A percentile compares a stretch with the other conserved stretches of the same genome.
phyloP scores from a whole-genome alignment of 495 filamentous ascomycete species.

The Tuber indicum region DNA sequence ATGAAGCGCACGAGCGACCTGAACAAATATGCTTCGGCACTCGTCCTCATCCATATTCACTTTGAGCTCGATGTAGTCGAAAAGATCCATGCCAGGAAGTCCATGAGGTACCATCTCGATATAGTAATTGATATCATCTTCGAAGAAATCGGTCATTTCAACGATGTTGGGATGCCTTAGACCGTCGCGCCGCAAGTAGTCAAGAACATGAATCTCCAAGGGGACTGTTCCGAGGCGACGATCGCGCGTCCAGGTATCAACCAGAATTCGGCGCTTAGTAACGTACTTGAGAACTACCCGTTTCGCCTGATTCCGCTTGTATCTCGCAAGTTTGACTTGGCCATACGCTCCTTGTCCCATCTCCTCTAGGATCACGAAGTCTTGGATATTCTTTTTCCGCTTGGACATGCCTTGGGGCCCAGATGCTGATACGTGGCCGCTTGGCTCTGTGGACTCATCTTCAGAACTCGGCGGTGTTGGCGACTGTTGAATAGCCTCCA shows the following conservation, averaged over 20 bases:
- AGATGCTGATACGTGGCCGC: conserved; percentile 10
- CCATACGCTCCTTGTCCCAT: conserved; percentile 99
- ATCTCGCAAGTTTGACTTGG: conserved; percentile 90
- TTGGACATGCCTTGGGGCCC: conserved; percentile 30
- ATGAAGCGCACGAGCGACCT: conserved; percentile 81
- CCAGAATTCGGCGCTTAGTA: conserved; percentile 91
- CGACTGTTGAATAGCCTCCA: conserved; percentile 39
- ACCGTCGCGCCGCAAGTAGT: conserved; percentile 83
- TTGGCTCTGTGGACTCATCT: conserved; percentile 30
- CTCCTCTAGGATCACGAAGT: conserved; percentile 91
- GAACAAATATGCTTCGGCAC: conserved; percentile 88
- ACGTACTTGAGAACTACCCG: conserved; percentile 97
- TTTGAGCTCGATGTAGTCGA: conserved; percentile 96
- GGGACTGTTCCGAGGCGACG: conserved; percentile 92
- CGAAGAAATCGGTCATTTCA: conserved; percentile 98
- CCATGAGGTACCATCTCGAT: conserved; percentile 98
- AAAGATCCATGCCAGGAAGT: conserved; percentile 95
- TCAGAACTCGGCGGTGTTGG: conserved; percentile 41
- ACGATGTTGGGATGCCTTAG: conserved; percentile 92
- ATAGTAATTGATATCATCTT: conserved; percentile 96
- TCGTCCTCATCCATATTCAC: conserved; percentile 94
- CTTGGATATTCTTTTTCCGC: conserved; percentile 74
- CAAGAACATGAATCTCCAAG: conserved; percentile 92
- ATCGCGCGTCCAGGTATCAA: conserved; percentile 98
- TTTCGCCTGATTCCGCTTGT: conserved; percentile 65